Evolutionary conservation across 257 asterid species (phyloP), one percentile per base, ranked within the genome.

Genomic region (Solanum gracilifrons): DNA sequence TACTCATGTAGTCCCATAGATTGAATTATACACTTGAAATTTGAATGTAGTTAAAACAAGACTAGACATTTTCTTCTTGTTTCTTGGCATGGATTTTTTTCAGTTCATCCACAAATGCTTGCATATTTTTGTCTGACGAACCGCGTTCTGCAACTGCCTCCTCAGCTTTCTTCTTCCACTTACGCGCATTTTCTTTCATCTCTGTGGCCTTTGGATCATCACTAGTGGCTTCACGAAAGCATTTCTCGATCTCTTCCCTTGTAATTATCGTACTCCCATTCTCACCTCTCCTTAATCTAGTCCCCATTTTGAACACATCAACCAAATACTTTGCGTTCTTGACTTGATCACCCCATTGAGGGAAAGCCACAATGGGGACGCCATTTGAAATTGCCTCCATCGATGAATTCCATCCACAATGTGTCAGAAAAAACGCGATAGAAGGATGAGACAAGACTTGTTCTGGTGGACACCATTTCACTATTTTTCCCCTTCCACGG

Each of bases 401-500:
- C 0, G 85, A 25, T 2, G 79, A 86, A 36, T 86, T 86, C 79
- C 88, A 86, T 2, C 86, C 88, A 75, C 89, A 89, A 72, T 89
- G 90, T 1, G 75, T 86, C 39, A 89, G 27, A 35, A 89, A 89
- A 86, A 89, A 89, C 0, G 88, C 48, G 7, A 87, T 58, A 4
- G 88, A 87, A 10, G 64, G 72, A 18, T 89, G 91, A 0, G 71
- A 83, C 16, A 87, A 51, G 39, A 89, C 90, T 27, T 87, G 84
- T 48, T 89, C 88, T 86, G 87, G 91, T 32, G 82, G 80, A 64
- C 87, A 87, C 88, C 90, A 89, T 7, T 51, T 71, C 35, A 89
- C 88, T 23, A 89, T 13, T 35, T 85, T 87, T 0, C 89, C 91
- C 15, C 18, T 85, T 1, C 60, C 88, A 25, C 87, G 69, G 4